Evolutionary conservation across 352 stramenopile genomes (phyloP), one percentile per base, ranked within the genome.

Genomic region (Globisporangium heterothallicum): DNA sequence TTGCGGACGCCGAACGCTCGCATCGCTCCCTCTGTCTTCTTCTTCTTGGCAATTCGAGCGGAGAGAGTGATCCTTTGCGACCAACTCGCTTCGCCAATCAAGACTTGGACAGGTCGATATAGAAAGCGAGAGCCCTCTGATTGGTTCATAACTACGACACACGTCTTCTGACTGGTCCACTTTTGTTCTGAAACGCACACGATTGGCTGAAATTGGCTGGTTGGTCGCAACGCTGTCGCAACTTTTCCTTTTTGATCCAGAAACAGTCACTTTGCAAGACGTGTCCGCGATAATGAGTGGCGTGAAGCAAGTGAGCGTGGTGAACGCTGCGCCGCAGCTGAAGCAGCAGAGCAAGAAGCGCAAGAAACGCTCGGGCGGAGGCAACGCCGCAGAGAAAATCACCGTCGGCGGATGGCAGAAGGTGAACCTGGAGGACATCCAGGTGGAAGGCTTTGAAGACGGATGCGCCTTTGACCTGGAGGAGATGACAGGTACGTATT

Each of bases 391-490:
- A 1, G 35, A 38, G 12, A 44, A 49, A 22, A 48, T 56, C 49
- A 41, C 49, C 3, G 46, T 59, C 3, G 59, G 50, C 21, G 67
- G 72, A 7, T 94, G 84, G 84, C 43, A 72, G 10, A 81, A 78
- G 26, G 67, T 94, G 32, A 65, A 94, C 54, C 72, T 93, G 41
- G 61, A 84, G 26, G 76, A 90, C 22, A 68, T 91, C 46, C 58
- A 87, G 55, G 41, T 94, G 44, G 72, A 94, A 27, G 84, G 84
- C 24, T 94, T 93, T 57, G 82, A 90, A 42, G 84, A 94, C 53
- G 84, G 84, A 45, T 88, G 73, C 40, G 78, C 77, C 26, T 92
- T 89, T 32, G 82, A 92, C 40, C 45, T 94, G 40, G 84, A 94
- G 53, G 84, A 93, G 59, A 78, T 94, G 26, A 91, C 78, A 21